Evolutionary conservation across 176 grass and related monocot genomes (phyloP).

Genomic region (Oryza coarctata): DNA sequence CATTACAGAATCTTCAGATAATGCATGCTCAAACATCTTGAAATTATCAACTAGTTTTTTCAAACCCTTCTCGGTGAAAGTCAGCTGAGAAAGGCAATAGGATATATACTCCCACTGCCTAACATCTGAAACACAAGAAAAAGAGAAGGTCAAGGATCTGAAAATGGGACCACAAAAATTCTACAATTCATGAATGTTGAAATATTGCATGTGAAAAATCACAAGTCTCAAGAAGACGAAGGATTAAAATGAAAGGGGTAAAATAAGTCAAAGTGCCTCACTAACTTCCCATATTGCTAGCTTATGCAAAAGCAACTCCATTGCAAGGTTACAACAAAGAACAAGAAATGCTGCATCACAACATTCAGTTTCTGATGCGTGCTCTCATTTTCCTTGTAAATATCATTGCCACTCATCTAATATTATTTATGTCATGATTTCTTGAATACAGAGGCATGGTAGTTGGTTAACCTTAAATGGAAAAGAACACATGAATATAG

Average conservation of each 20-base stretch:
- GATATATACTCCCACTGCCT: constrained; percentile 89
- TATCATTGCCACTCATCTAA: background rate
- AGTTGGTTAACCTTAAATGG: background rate
- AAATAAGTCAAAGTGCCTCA: background rate
- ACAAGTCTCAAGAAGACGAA: constrained; percentile 10
- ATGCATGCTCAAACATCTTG: constrained; percentile 85
- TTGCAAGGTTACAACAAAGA: background rate
- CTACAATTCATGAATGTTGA: constrained; percentile 3
- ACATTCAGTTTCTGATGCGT: background rate
- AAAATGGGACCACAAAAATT: background rate
- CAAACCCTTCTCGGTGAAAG: constrained; percentile 87
- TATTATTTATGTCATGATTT: background rate
- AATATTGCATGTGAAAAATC: background rate
- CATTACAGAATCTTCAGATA: constrained; percentile 84
- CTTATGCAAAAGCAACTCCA: background rate
- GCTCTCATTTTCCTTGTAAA: background rate
- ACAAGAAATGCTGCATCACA: background rate
- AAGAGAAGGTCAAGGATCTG: constrained; percentile 10
- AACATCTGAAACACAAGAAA: constrained; percentile 62
- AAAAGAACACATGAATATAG: constrained; percentile 20
- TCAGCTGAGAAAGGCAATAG: constrained; percentile 94
- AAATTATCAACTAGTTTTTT: constrained; percentile 97
- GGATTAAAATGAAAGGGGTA: constrained; percentile 1
- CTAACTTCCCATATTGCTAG: constrained; percentile 5
- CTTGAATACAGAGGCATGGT: background rate